Evolutionary conservation across 176 grass and related monocot genomes (phyloP).

Genomic region (Avena sativa): DNA sequence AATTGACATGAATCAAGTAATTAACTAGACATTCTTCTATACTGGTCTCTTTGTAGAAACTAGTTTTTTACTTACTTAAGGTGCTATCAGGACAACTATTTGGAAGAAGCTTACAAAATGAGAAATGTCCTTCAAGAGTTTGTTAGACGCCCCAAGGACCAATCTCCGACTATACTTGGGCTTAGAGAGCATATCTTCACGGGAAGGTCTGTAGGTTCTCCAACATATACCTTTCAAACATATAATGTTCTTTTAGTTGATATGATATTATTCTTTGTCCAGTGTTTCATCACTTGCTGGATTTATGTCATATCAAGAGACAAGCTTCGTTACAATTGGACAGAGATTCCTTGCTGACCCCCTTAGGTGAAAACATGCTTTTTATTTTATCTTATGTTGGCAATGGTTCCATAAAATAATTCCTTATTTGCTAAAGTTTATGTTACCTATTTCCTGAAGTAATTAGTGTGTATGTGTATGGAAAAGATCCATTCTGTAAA

Average conservation of each 20-base stretch:
- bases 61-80: slow-evolving; percentile 29
- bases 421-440: neutral
- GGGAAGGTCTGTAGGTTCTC: slow-evolving; percentile 63
- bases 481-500: neutral
- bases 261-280: slow-evolving; percentile 43
- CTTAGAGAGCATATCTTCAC: slow-evolving; percentile 98
- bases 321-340: slow-evolving; percentile 98
- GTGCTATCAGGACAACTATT: slow-evolving; percentile 82
- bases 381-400: slow-evolving; percentile 23
- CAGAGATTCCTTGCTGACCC: slow-evolving; percentile 97
- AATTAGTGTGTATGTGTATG: slow-evolving; percentile 3
- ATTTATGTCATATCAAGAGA: slow-evolving; percentile 99
- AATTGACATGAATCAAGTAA: slow-evolving; percentile 99
- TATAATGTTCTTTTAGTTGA: slow-evolving; percentile 2
- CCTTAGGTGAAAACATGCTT: slow-evolving; percentile 65
- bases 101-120: slow-evolving; percentile 99
- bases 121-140: slow-evolving; percentile 98
- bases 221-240: slow-evolving; percentile 32
- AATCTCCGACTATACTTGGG: slow-evolving; percentile 85
- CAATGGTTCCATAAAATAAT: neutral
- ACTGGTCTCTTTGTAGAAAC: slow-evolving; percentile 6
- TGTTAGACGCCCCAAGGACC: slow-evolving; percentile 58
- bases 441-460: neutral
- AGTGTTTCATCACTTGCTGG: slow-evolving; percentile 98
- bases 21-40: slow-evolving; percentile 26